phyloP scores from a whole-genome alignment of 176 grass and related monocot genomes.

The Canna indica region DNA sequence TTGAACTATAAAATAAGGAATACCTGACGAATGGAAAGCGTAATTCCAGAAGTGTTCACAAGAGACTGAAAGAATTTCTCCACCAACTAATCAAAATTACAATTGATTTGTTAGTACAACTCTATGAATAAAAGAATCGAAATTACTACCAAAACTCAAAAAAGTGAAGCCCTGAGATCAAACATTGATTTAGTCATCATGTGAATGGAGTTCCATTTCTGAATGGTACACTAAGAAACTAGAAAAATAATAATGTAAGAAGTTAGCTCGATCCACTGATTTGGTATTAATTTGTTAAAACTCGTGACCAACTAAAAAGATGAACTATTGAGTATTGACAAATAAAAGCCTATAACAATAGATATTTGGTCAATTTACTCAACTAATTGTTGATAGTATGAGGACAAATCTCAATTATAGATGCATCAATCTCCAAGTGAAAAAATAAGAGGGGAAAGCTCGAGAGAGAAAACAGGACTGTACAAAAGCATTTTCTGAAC shows the following conservation, averaged over 20 bases:
- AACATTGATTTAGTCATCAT: not conserved
- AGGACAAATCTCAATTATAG: too few species aligned
- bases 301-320: too few species aligned
- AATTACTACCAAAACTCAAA: not conserved
- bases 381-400: too few species aligned
- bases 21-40: conserved; percentile 92
- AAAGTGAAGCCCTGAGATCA: not conserved
- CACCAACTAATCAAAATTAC: conserved; percentile 47
- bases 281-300: too few species aligned
- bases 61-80: conserved; percentile 92
- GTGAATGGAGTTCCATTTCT: not conserved
- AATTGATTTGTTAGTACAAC: conserved; percentile 7
- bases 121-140: not conserved
- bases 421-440: too few species aligned
- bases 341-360: too few species aligned
- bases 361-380: too few species aligned
- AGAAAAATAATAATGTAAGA: not conserved
- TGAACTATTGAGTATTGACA: too few species aligned
- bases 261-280: too few species aligned
- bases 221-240: not conserved
- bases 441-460: too few species aligned
- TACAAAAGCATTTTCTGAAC: too few species aligned
- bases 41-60: conserved; percentile 96
- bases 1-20: not conserved
- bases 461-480: too few species aligned